Conservation (phyloP, 345 rosid species). For the Syzygium aromaticum region DNA sequence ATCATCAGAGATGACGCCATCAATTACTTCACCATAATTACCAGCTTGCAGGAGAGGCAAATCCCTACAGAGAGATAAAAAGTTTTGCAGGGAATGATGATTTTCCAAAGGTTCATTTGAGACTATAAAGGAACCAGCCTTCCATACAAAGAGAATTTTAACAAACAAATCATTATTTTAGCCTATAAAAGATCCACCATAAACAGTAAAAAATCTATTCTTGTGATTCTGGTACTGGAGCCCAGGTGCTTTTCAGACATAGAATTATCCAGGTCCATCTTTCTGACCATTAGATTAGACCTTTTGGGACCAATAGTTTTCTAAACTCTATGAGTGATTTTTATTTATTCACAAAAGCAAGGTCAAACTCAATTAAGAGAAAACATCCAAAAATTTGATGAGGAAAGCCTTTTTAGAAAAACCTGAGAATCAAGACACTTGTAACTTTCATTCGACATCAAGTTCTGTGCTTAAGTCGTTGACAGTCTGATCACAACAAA, state of each 20-base stretch:
- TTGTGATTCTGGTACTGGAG: neutral
- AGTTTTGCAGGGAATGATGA: neutral
- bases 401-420: neutral
- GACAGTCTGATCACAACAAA: neutral
- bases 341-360: no score
- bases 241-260: neutral
- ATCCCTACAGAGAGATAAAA: constrained; percentile 44
- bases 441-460: neutral
- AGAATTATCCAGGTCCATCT: neutral
- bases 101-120: neutral
- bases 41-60: constrained; percentile 38
- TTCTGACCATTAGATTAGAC: neutral
- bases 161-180: neutral
- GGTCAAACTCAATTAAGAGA: neutral
- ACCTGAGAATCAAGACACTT: neutral
- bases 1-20: constrained; percentile 22
- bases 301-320: neutral
- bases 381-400: neutral
- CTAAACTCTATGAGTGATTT: neutral
- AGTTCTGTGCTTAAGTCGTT: neutral
- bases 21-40: constrained; percentile 44
- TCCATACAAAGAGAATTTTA: neutral
- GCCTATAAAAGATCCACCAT: neutral
- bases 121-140: neutral
- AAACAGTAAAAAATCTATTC: neutral